Base-by-base conservation (phyloP, 2,329 filamentous ascomycete genomes). In the Parastagonospora avenae region DNA sequence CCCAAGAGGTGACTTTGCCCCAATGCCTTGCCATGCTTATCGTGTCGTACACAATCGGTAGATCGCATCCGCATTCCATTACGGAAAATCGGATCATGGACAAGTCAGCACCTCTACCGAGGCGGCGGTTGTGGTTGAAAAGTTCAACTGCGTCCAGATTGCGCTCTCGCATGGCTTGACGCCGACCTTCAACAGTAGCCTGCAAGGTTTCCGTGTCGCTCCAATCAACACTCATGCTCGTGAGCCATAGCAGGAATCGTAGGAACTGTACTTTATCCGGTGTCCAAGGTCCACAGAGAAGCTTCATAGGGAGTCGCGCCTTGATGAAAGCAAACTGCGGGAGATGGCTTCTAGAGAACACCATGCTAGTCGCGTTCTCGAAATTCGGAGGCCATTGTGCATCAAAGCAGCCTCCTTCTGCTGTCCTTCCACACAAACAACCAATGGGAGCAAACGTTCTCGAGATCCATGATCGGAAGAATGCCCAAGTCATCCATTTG, bases 401-500 rank as follows among this genome's bases (percentile, higher is more conserved):
- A 36, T 68, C 64, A 31, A 63, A 64, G 38, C 68, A 73, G 7
- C 62, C 64, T 24, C 61, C 51, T 4, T 60, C 39, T 4, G 40
- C 27, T 14, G 59, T 60, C 24, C 50, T 52, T 1, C 65, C 66
- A 46, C 68, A 71, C 1, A 73, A 39, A 36, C 70, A 73, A 2
- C 67, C 64, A 9, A 45, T 59, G 0, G 11, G 6, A n/a, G 33
- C 62, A 35, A 59, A 71, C 1, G 51, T 47, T 28, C 50, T 60
- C 11, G 55, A 7, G 7, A 65, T 39, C 50, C 59, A 71, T 1
- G 47, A 45, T 37, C 67, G 60, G 57, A 72, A 68, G 47, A 62
- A 70, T 0, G 48, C n/a, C 70, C 70, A 72, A 8, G 66, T 70
- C 69, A 73, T 71, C 66, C 65, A 72, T 49, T 43, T 63, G 35